Evolutionary conservation across 306 rosid genomes (phyloP).

Genomic region (Acacia acuminata): DNA sequence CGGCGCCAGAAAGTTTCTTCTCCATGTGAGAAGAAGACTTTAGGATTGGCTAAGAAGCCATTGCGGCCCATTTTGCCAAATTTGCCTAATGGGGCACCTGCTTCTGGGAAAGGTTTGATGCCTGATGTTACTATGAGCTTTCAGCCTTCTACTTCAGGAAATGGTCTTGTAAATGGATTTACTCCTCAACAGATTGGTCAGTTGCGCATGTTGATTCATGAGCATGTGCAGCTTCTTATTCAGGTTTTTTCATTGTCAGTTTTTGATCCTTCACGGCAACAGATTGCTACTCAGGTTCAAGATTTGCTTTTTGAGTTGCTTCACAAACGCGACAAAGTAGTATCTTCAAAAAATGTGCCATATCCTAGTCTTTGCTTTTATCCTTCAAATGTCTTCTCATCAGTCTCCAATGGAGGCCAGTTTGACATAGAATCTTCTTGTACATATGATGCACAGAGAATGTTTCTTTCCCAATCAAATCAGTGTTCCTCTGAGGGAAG

Average conservation of each 20-base stretch:
- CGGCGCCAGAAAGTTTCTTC: constrained; percentile 53
- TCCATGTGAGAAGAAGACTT: constrained; percentile 50
- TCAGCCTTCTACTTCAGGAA: constrained; percentile 50
- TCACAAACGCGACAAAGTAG: constrained; percentile 63
- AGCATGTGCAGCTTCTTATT: constrained; percentile 91
- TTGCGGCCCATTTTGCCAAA: constrained; percentile 83
- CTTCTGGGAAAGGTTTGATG: constrained; percentile 52
- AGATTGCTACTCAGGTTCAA: constrained; percentile 80
- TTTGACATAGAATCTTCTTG: constrained; percentile 41
- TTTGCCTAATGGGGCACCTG: constrained; percentile 48
- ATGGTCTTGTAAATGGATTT: constrained; percentile 72
- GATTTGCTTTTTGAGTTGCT: constrained; percentile 80
- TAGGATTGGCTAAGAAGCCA: constrained; percentile 64
- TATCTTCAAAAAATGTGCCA: constrained; percentile 57
- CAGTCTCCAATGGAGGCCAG: constrained; percentile 55
- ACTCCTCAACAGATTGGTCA: constrained; percentile 81
- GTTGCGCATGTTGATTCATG: constrained; percentile 78
- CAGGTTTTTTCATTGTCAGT: constrained; percentile 82
- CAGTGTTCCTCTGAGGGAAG: constrained; percentile 49
- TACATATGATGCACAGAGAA: constrained; percentile 35
- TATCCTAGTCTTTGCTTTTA: constrained; percentile 77
- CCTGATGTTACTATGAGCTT: constrained; percentile 45
- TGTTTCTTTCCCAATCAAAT: constrained; percentile 43
- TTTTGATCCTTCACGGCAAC: constrained; percentile 74
- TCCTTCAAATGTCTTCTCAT: constrained; percentile 45